Evolutionary conservation across 805 yeast genomes (phyloP).

Genomic region (Nakazawaea pomicola): DNA sequence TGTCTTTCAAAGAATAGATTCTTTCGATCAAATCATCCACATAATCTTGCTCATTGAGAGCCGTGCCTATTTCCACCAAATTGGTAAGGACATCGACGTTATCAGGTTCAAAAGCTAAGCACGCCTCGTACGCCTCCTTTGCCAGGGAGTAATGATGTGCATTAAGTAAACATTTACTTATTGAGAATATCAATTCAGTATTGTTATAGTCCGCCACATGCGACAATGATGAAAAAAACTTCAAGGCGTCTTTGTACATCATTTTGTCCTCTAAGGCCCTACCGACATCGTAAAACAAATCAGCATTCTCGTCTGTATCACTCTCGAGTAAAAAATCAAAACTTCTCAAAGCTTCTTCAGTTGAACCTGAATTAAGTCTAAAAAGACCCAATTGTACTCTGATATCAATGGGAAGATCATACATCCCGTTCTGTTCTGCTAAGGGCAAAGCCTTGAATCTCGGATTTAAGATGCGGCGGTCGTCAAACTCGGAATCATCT

Average conservation of each 20-base stretch:
- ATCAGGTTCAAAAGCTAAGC: slow-evolving; percentile 51
- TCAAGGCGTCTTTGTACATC: slow-evolving; percentile 69
- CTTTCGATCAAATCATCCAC: slow-evolving; percentile 39
- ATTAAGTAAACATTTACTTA: slow-evolving; percentile 77
- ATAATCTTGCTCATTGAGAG: slow-evolving; percentile 48
- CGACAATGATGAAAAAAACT: slow-evolving; percentile 54
- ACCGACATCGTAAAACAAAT: slow-evolving; percentile 75
- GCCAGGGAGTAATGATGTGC: slow-evolving; percentile 67
- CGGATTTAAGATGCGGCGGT: slow-evolving; percentile 48
- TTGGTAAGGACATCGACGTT: slow-evolving; percentile 72
- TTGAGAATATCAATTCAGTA: slow-evolving; percentile 46
- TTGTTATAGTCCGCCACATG: slow-evolving; percentile 47
- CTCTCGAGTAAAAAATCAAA: slow-evolving; percentile 54
- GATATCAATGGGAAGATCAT: slow-evolving; percentile 77
- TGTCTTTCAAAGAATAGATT: slow-evolving; percentile 24
- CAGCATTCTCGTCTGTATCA: slow-evolving; percentile 58
- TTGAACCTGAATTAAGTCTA: slow-evolving; percentile 58
- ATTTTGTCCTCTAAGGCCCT: slow-evolving; percentile 64
- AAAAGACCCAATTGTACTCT: slow-evolving; percentile 74
- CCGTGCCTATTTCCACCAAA: slow-evolving; percentile 70
- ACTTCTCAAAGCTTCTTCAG: slow-evolving; percentile 70
- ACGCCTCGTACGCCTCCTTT: slow-evolving; percentile 47
- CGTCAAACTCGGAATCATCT: slow-evolving; percentile 83
- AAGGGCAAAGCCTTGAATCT: slow-evolving; percentile 36
- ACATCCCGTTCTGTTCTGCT: slow-evolving; percentile 35